Base-by-base conservation (phyloP, 2,329 filamentous ascomycete species). In the Cercospora nicotianae region DNA sequence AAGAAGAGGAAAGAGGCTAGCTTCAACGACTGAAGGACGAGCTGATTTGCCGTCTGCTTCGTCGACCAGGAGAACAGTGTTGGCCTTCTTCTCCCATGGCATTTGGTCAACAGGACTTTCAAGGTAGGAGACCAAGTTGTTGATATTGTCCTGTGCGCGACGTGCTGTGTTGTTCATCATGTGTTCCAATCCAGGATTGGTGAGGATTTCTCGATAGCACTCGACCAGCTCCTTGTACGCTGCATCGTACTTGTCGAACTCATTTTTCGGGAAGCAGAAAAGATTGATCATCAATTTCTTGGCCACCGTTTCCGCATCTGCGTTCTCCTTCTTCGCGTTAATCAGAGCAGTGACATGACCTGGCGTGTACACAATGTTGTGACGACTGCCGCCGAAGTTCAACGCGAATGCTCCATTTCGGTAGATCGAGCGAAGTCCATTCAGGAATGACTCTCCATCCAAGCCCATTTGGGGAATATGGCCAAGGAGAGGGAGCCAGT, bases 101-200 rank as follows among this genome's bases (percentile, higher is more conserved):
- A 83, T 82, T 68, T 89, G 86, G 73, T 91, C 88, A 26, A 90
- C 86, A 2, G 83, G 79, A 18, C 86, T 88, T 7, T 83, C 80
- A 42, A 83, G 83, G 72, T 88, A 89, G 0, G 87, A 87, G 45
- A 90, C 82, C 36, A 91, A 76, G 63, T 87, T 84, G 4, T 85
- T 84, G 10, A 86, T 80, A 18, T 83, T 80, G 6, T 78, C 75
- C 68, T 84, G 78, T 5, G 84, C 77, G 65, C 78, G 79, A 45
- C 70, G 76, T 57, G 78, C 80, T 6, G 80, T 81, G 13, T 70
- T 67, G 4, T 75, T 71, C 1, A 83, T 75, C 67, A 82, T 75
- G 58, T 80, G 78, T 3, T 81, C 78, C 23, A 86, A 75, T 62
- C 83, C 79, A 1, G 82, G 78, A 26, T 86, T 83, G 42, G 79